Conservation (phyloP, 208 protist species). For the Trypanosoma lewisi region DNA sequence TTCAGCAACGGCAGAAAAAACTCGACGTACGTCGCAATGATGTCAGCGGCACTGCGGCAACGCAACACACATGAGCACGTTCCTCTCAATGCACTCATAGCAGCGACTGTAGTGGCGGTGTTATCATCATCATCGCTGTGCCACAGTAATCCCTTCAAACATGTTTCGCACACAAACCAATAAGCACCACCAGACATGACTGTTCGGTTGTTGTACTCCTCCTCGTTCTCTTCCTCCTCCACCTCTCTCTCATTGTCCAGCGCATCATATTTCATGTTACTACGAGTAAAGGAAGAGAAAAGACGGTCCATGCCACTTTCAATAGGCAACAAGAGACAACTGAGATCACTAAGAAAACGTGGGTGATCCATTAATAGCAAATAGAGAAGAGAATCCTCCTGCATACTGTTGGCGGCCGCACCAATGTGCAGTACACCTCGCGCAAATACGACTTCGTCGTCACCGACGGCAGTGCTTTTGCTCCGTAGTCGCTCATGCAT, state of each 20-base stretch:
- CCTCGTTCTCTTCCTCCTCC: neutral
- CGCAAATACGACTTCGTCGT: constrained; percentile 1
- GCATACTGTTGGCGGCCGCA: neutral
- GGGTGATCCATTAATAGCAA: constrained; percentile 7
- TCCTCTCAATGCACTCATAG: neutral
- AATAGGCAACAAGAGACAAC: constrained; percentile 4
- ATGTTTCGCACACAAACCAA: constrained; percentile 18
- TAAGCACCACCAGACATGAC: constrained; percentile 9
- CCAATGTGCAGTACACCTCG: constrained; percentile 13
- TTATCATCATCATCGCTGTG: neutral
- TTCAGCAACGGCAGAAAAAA: constrained; percentile 6
- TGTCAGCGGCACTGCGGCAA: neutral
- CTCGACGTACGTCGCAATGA: constrained; percentile 17
- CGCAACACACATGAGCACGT: constrained; percentile 9
- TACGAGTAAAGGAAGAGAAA: neutral
- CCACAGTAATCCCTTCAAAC: constrained; percentile 12
- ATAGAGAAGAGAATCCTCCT: neutral
- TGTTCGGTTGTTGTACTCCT: neutral
- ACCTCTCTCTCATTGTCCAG: neutral
- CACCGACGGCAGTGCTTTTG: neutral
- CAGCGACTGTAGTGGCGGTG: neutral
- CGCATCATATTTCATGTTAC: no score
- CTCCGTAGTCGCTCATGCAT: neutral
- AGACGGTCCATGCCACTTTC: constrained; percentile 6
- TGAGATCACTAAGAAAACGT: neutral